phyloP scores from a whole-genome alignment of 1,284 basidiomycete species.

The Leccinum angustisporum region DNA sequence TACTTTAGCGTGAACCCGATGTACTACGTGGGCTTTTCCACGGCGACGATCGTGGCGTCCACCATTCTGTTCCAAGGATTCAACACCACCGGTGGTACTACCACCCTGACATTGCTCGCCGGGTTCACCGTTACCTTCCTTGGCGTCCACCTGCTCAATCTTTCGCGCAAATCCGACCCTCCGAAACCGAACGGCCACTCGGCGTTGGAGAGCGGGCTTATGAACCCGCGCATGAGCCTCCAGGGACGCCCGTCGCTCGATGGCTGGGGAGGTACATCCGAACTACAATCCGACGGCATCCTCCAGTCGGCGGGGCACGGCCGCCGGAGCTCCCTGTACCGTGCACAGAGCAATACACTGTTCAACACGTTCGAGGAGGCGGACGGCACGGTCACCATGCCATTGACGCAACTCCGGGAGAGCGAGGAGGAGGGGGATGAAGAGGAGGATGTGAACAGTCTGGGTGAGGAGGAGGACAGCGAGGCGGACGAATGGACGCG shows the following conservation, averaged over 20 bases:
- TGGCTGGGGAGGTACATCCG: slow-evolving; percentile 58
- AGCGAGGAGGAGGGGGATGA: slow-evolving; percentile 37
- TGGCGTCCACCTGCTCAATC: slow-evolving; percentile 88
- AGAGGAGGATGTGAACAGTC: not conserved
- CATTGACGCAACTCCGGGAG: slow-evolving; percentile 46
- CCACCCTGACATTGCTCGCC: slow-evolving; percentile 81
- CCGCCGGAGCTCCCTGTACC: slow-evolving; percentile 57
- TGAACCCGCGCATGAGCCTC: slow-evolving; percentile 72
- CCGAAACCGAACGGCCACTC: slow-evolving; percentile 43
- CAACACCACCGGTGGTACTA: slow-evolving; percentile 83
- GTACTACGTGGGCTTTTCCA: slow-evolving; percentile 99
- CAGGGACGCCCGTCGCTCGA: slow-evolving; percentile 71
- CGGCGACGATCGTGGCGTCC: slow-evolving; percentile 91
- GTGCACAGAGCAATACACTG: slow-evolving; percentile 57
- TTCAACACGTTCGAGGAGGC: slow-evolving; percentile 59
- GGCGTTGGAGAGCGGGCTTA: slow-evolving; percentile 67
- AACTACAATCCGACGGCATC: slow-evolving; percentile 33
- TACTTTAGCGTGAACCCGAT: slow-evolving; percentile 83
- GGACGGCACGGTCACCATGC: slow-evolving; percentile 26
- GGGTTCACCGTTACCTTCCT: slow-evolving; percentile 92
- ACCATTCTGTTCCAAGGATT: slow-evolving; percentile 97
- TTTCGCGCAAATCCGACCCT: slow-evolving; percentile 68
- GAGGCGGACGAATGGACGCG: slow-evolving; percentile 53
- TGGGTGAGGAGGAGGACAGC: slow-evolving; percentile 30
- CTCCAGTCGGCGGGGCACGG: slow-evolving; percentile 41